Conservation (phyloP, 129 eudicot species). For the Artemisia tridentata region DNA sequence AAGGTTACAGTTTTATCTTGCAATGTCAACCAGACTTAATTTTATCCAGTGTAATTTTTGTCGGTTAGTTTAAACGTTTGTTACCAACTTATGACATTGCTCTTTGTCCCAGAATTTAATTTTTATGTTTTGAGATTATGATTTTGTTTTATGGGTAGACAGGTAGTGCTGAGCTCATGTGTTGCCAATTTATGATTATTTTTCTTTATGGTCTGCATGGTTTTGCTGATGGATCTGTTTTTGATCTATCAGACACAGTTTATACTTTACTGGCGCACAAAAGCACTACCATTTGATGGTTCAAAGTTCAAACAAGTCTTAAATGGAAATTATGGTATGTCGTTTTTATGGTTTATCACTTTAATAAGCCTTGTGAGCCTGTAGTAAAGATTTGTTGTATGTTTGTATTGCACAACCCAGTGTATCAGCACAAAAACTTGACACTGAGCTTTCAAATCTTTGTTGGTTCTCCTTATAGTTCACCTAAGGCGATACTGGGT, state of each 20-base stretch:
- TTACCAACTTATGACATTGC: constrained; percentile 16
- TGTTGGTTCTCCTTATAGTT: no score
- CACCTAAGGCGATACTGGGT: no score
- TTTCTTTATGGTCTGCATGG: background rate
- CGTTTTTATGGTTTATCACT: no score
- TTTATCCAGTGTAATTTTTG: constrained; percentile 26
- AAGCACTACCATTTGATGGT: background rate
- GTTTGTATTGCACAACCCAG: no score
- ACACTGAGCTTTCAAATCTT: no score
- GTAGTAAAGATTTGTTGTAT: no score
- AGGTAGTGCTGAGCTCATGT: background rate
- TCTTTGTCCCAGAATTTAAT: background rate
- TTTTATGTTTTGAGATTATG: constrained; percentile 23
- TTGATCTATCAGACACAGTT: background rate
- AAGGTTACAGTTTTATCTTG: constrained; percentile 9
- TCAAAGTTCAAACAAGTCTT: no score
- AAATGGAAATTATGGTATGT: no score
- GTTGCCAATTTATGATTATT: background rate
- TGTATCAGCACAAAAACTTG: no score
- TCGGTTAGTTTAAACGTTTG: constrained; percentile 13
- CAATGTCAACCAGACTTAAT: constrained; percentile 22
- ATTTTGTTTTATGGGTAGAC: background rate
- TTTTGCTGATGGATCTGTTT: background rate
- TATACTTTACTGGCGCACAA: background rate
- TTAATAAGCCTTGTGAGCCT: no score